A percentile compares a stretch with the other conserved stretches of the same genome.
Conservation (phyloP, 2,329 filamentous ascomycete genomes). For the Ilyonectria mors-panacis region DNA sequence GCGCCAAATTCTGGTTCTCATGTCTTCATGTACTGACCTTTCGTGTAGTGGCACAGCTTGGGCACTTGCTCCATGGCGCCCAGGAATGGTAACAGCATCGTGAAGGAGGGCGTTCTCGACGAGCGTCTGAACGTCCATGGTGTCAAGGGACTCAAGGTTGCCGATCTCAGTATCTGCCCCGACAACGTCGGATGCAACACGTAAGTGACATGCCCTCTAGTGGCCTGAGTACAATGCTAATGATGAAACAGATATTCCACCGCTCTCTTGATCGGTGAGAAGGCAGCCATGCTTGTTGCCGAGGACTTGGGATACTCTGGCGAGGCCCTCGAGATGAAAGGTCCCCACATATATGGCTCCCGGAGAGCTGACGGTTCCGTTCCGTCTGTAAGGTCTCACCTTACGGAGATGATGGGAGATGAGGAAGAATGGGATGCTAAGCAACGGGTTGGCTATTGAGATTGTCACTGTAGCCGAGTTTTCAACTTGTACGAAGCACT, state of each 20-base stretch:
- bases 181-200: slow-evolving; percentile 83
- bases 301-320: slow-evolving; percentile 84
- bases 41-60: slow-evolving; percentile 48
- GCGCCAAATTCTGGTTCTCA: background rate
- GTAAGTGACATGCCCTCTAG: slow-evolving; percentile 55
- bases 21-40: slow-evolving; percentile 66
- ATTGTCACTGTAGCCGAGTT: too few species aligned
- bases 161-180: slow-evolving; percentile 82
- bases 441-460: background rate
- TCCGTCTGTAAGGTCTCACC: slow-evolving; percentile 56
- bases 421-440: background rate
- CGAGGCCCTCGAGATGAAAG: slow-evolving; percentile 82
- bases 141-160: slow-evolving; percentile 83
- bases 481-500: too few species aligned
- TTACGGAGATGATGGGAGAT: background rate
- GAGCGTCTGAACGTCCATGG: slow-evolving; percentile 85
- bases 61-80: slow-evolving; percentile 85
- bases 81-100: slow-evolving; percentile 81
- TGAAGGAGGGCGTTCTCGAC: slow-evolving; percentile 84
- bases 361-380: slow-evolving; percentile 59
- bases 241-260: slow-evolving; percentile 70
- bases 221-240: slow-evolving; percentile 29
- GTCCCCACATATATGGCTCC: slow-evolving; percentile 75
- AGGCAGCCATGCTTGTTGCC: slow-evolving; percentile 77
- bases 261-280: slow-evolving; percentile 82